These are phyloP conservation scores for Cordyceps cicadae DNA, from an alignment of 2,329 filamentous ascomycete genomes.

Conservation along the genomic window DNA sequence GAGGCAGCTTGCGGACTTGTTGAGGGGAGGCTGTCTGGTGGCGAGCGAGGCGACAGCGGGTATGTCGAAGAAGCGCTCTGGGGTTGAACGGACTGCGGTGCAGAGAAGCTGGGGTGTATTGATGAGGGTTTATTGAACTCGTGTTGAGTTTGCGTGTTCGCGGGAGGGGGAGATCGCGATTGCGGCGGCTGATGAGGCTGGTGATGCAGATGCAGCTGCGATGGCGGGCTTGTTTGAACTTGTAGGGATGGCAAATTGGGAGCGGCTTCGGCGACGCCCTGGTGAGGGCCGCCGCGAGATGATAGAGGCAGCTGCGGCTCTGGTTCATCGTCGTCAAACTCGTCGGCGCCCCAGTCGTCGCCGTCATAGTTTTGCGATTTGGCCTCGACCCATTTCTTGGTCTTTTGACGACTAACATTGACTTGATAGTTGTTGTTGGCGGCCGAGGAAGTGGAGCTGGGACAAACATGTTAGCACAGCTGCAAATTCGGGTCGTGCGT, in stretches of 20 bases:
- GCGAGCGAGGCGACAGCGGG: constrained; percentile 7
- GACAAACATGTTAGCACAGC: not conserved
- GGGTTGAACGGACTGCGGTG: not conserved
- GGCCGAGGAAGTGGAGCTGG: not conserved
- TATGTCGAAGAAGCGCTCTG: constrained; percentile 8
- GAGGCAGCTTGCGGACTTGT: not conserved
- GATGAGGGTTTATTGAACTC: not conserved
- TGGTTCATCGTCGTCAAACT: constrained; percentile 46
- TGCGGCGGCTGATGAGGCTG: not conserved
- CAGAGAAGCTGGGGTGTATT: not conserved
- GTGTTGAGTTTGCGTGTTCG: not conserved
- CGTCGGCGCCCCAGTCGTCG: constrained; percentile 80
- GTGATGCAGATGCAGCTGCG: not conserved
- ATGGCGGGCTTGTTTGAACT: constrained; percentile 17
- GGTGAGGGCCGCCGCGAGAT: not conserved
- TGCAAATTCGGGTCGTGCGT: not conserved
- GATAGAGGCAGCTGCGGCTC: constrained; percentile 22
- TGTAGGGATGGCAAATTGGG: constrained; percentile 17
- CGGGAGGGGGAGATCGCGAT: constrained; percentile 1
- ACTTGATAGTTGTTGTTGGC: constrained; percentile 54
- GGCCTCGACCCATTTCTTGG: constrained; percentile 90
- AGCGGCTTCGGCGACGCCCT: not conserved
- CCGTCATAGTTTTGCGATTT: constrained; percentile 82
- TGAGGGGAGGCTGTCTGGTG: constrained; percentile 1
- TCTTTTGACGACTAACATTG: constrained; percentile 83